Conservation (phyloP, 441 rosid genomes). For the Eutrema salsugineum region DNA sequence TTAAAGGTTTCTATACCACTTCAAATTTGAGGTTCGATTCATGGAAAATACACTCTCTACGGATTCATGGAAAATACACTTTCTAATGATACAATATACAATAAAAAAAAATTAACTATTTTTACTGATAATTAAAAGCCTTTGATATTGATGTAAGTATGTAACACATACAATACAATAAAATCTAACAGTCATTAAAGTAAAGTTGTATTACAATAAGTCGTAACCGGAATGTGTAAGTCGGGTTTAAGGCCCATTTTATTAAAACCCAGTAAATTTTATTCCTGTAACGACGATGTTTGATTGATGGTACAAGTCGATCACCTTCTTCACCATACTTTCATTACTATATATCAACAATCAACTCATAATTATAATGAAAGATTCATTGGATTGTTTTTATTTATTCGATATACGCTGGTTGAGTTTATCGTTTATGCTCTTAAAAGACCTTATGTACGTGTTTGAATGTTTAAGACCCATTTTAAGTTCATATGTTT, state of each 20-base stretch:
- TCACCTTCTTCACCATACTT: background rate
- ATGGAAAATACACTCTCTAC: no score
- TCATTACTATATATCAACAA: background rate
- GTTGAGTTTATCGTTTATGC: background rate
- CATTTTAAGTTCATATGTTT: background rate
- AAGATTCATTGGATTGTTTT: no score
- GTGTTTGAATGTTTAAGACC: background rate
- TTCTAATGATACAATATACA: no score
- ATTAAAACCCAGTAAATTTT: background rate
- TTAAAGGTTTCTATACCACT: no score
- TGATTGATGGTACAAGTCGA: background rate
- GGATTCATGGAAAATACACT: no score
- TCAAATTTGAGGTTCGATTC: no score
- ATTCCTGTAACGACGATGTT: background rate
- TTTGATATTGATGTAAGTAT: no score
- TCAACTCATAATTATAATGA: background rate
- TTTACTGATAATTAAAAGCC: no score
- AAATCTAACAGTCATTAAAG: background rate
- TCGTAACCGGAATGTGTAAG: background rate
- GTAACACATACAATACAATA: no score
- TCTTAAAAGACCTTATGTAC: background rate
- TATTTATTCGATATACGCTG: background rate
- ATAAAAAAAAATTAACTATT: no score
- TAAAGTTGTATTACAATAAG: background rate
- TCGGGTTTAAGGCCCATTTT: slow-evolving; percentile 8